These are phyloP conservation scores for Rhizopogon salebrosus DNA, from an alignment of 768 basidiomycete genomes.

Conservation along the genomic window DNA sequence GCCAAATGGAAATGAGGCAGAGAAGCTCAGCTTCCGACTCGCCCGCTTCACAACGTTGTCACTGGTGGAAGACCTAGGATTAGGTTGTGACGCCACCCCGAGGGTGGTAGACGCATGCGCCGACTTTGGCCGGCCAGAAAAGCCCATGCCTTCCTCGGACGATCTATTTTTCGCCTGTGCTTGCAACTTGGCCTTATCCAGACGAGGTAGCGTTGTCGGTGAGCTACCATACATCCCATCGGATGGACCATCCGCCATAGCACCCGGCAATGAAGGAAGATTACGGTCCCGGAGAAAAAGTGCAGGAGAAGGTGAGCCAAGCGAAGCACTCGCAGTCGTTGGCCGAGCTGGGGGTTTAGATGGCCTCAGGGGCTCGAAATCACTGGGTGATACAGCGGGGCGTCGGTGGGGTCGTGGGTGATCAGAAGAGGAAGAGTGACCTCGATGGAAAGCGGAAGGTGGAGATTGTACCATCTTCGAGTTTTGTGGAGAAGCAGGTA, in stretches of 20 bases:
- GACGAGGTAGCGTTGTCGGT: slow-evolving; percentile 1
- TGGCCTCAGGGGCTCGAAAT: not conserved
- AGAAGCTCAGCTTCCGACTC: slow-evolving; percentile 65
- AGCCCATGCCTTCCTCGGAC: not conserved
- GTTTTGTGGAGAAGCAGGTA: slow-evolving; percentile 27
- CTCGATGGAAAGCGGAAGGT: slow-evolving; percentile 13
- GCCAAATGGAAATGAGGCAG: slow-evolving; percentile 52
- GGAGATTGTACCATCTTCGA: slow-evolving; percentile 10
- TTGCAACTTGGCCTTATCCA: not conserved
- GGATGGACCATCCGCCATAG: not conserved
- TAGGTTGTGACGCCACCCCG: slow-evolving; percentile 10
- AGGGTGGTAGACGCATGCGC: slow-evolving; percentile 19
- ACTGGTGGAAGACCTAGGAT: slow-evolving; percentile 24
- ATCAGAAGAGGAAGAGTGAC: slow-evolving; percentile 18
- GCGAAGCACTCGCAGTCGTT: slow-evolving; percentile 33
- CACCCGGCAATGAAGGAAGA: slow-evolving; percentile 2
- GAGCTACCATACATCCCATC: not conserved
- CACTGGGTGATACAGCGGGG: slow-evolving; percentile 4
- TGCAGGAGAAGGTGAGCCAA: slow-evolving; percentile 14
- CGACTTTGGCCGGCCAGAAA: slow-evolving; percentile 19
- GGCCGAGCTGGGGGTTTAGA: slow-evolving; percentile 27
- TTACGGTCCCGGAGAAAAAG: slow-evolving; percentile 12
- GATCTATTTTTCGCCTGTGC: slow-evolving; percentile 4
- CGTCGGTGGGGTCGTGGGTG: slow-evolving; percentile 8
- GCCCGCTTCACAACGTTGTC: slow-evolving; percentile 21